Evolutionary conservation across 2,329 filamentous ascomycete species (phyloP), one percentile per base, ranked within the genome.

Genomic region (Tolypocladium endophyticum): DNA sequence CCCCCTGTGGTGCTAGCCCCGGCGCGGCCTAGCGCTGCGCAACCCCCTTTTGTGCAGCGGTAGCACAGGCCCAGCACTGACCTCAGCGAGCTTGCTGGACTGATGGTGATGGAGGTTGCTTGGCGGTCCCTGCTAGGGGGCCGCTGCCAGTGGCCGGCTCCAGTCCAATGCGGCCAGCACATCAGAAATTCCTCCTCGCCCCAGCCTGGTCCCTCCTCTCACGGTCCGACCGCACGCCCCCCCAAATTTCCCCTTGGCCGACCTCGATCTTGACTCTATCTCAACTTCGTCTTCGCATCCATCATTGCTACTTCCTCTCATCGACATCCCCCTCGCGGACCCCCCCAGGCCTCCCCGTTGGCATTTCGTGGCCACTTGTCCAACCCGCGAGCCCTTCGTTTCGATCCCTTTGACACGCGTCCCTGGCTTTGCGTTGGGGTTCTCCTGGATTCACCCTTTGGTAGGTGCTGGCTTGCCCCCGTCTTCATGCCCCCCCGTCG

Each of bases 301-400:
- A 69, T 73, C 72, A 73, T 73, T 72, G 71, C 70, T 72, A 71
- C 70, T 73, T 71, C 71, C 69, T 67, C 64, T 53, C 64, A 66
- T 67, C 65, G 65, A 58, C 60, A 57, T 56, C 59, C 43, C 56
- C 33, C 45, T 36, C 11, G 58, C 57, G 54, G n/a, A n/a, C 63
- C 59, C 50, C 45, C 53, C 50, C 36, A 56, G 63, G 62, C 61
- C 38, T 60, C 39, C 18, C 57, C 39, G 61, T 61, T 57, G 61
- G 62, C 54, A 58, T 30, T 58, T 62, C 56, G 59, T 62, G 66
- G 64, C 61, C 64, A 59, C 64, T 61, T 68, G 66, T 60, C 64
- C 57, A 61, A 58, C 65, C 63, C 61, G 63, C 64, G 67, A 63
- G 60, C 65, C 63, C 67, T 65, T 66, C 64, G 65, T 67, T 63